Base-by-base conservation (phyloP, 169 alveolate species). In the Cryptosporidium bovis region DNA sequence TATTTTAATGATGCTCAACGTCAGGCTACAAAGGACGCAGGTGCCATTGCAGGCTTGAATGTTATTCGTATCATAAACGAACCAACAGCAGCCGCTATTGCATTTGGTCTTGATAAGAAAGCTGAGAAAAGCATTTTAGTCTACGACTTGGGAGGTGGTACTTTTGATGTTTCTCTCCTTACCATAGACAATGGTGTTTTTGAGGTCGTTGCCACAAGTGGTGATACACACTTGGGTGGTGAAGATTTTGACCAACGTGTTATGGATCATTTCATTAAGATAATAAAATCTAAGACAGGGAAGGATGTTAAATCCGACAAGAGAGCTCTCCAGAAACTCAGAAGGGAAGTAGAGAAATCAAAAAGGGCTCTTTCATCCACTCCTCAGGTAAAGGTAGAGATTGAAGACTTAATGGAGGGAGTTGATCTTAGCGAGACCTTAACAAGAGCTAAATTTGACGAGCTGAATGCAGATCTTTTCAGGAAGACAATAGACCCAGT, bases 21-120 rank as follows among this genome's bases (percentile, higher is more conserved):
- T 83, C 98, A 97, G 93, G 98, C 99, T 48, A 98, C 99, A 51
- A 98, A 98, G 96, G 99, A 97, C 65, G 99, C 99, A 24, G 99
- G 99, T 36, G 93, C 98, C 67, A 97, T 98, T 83, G 97, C 99
- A n/a, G 99, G 99, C 8, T 90, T 98, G 68, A 97, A 97, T 68
- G 99, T 98, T 51, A 91, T 97, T 40, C 97, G 99, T 71, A 97
- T 98, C 85, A 95, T 98, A 84, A 98, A 98, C 91, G 99, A 98
- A 85, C 99, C 99, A 82, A 97, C 99, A 7, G 99, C 99, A 20
- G 99, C 99, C 20, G 99, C 99, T 36, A 96, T 98, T 82, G 99
- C 99, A 51, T 98, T 97, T 82, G 99, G 99, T 33, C 93, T 98
- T 60, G 99, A 98, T 94, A 97, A 97, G 94, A 96, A 98, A 82